A percentile compares a stretch with the other conserved stretches of the same genome.
Conservation (phyloP, 495 filamentous ascomycete genomes). For the Aspergillus homomorphus region DNA sequence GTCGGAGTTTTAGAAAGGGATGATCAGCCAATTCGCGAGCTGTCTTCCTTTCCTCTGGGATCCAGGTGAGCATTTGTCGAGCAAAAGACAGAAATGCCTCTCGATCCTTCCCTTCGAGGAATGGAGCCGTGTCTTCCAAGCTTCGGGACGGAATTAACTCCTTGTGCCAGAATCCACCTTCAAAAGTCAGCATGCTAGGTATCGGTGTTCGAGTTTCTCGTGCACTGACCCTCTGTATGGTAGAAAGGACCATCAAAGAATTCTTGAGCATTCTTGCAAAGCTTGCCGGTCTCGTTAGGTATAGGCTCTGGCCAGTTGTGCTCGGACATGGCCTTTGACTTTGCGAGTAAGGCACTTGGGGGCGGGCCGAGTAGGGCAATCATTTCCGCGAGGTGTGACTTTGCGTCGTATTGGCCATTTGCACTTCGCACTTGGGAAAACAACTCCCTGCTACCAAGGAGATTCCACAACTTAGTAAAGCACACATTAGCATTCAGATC, state of each 20-base stretch:
- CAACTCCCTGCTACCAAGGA: constrained; percentile 37
- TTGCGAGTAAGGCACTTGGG: constrained; percentile 30
- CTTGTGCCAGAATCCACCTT: constrained; percentile 16
- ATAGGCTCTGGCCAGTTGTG: constrained; percentile 22
- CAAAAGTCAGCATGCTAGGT: constrained; percentile 6
- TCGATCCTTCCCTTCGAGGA: constrained; percentile 5
- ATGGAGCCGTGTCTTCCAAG: constrained; percentile 11
- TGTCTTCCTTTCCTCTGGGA: constrained; percentile 1
- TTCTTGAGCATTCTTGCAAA: constrained; percentile 22
- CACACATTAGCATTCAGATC: background rate
- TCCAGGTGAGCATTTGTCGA: constrained; percentile 2
- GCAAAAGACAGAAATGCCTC: constrained; percentile 3
- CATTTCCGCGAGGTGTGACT: constrained; percentile 40
- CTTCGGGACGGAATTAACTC: constrained; percentile 19
- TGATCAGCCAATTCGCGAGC: constrained; percentile 1
- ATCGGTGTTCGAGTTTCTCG: background rate
- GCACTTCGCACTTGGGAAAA: constrained; percentile 30
- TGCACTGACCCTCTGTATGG: constrained; percentile 17
- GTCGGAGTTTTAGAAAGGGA: background rate
- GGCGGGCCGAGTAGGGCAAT: constrained; percentile 41
- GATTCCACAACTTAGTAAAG: constrained; percentile 31
- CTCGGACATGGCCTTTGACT: constrained; percentile 21
- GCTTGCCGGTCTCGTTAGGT: constrained; percentile 14
- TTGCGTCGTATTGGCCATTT: constrained; percentile 20
- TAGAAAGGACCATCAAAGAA: constrained; percentile 27